Evolutionary conservation across 176 grass and related monocot genomes (phyloP).

Genomic region (Pharus latifolius): DNA sequence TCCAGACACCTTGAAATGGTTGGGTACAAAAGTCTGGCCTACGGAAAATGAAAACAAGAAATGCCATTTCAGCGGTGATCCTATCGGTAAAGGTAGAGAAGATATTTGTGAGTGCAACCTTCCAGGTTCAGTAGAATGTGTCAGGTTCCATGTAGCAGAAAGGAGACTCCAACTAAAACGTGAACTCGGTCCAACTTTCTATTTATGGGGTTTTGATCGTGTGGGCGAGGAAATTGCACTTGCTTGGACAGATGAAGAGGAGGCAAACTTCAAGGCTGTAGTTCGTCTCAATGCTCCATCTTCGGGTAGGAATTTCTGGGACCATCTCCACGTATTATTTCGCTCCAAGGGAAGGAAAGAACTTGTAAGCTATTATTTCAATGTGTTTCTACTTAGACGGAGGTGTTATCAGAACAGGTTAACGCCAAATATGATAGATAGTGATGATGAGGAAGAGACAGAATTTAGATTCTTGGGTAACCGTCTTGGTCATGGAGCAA

Average conservation of each 20-base stretch:
- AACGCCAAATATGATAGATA: slow-evolving; percentile 52
- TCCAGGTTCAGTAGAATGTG: slow-evolving; percentile 45
- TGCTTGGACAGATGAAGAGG: slow-evolving; percentile 71
- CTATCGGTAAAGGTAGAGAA: slow-evolving; percentile 48
- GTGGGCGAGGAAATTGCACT: slow-evolving; percentile 90
- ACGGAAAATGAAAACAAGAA: slow-evolving; percentile 17
- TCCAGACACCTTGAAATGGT: slow-evolving; percentile 47
- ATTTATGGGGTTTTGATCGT: slow-evolving; percentile 57
- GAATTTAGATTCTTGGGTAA: slow-evolving; percentile 51
- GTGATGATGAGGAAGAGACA: slow-evolving; percentile 75
- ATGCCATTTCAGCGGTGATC: background rate
- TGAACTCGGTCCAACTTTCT: slow-evolving; percentile 50
- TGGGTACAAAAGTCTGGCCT: slow-evolving; percentile 53
- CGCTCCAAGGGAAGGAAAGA: slow-evolving; percentile 36
- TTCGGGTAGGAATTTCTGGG: slow-evolving; percentile 44
- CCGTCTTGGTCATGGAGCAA: slow-evolving; percentile 36
- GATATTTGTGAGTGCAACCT: slow-evolving; percentile 28
- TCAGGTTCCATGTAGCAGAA: slow-evolving; percentile 61
- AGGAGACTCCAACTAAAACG: slow-evolving; percentile 39
- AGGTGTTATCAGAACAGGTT: slow-evolving; percentile 72
- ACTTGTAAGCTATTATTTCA: slow-evolving; percentile 84
- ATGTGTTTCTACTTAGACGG: slow-evolving; percentile 69
- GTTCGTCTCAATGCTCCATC: slow-evolving; percentile 26
- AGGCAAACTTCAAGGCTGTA: slow-evolving; percentile 52
- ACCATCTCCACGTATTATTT: slow-evolving; percentile 30